Percentiles rank a stretch among this genome's conserved stretches.
Conservation (phyloP, 2,329 filamentous ascomycete species). For the Diaporthe sp. region DNA sequence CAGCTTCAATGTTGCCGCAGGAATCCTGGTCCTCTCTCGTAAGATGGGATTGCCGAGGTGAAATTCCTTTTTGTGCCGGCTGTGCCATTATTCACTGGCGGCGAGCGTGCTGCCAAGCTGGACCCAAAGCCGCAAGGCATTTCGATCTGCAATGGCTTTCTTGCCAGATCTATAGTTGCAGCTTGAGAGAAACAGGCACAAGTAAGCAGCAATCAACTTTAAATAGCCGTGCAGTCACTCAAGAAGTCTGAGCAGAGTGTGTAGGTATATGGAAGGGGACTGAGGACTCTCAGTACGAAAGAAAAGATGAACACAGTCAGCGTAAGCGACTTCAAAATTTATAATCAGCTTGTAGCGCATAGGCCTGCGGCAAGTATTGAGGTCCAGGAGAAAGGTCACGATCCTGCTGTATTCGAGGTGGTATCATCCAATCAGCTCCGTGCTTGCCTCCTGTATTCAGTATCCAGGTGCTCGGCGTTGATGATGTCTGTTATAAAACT, state of each 20-base stretch:
- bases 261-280: neutral
- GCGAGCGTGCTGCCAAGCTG: neutral
- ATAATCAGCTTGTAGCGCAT: no score
- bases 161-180: neutral
- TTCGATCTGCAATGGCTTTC: neutral
- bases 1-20: neutral
- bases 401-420: no score
- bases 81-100: neutral
- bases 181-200: neutral
- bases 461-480: no score
- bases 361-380: no score
- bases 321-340: no score
- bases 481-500: no score
- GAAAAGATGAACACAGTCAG: neutral
- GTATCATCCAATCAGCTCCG: no score
- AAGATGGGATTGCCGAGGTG: neutral
- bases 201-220: neutral
- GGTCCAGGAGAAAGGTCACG: no score
- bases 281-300: neutral
- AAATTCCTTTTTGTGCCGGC: neutral
- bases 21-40: neutral
- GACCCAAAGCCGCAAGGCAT: neutral
- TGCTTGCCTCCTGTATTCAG: no score
- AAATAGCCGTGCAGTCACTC: neutral
- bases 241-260: neutral